Percentiles rank a stretch among this genome's conserved stretches.
Conservation (phyloP, 2,329 filamentous ascomycete species). For the Mycosphaerella arachidis region DNA sequence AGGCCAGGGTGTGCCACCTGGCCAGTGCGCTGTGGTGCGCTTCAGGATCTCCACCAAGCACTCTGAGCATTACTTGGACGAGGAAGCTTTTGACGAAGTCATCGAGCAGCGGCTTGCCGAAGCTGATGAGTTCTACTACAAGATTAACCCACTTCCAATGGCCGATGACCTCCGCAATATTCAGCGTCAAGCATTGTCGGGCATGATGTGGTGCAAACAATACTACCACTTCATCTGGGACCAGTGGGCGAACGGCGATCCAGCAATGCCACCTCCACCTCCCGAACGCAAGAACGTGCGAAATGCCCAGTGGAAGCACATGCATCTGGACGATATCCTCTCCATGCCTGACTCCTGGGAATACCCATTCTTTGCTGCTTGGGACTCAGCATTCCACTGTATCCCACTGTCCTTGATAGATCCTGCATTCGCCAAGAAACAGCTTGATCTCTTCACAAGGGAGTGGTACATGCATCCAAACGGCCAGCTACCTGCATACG, state of each 20-base stretch:
- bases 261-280: constrained; percentile 80
- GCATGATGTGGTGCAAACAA: constrained; percentile 99
- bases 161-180: constrained; percentile 90
- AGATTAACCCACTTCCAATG: constrained; percentile 89
- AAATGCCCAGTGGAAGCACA: constrained; percentile 88
- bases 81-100: constrained; percentile 86
- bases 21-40: constrained; percentile 91
- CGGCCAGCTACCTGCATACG: constrained; percentile 85
- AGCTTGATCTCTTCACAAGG: constrained; percentile 88
- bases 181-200: constrained; percentile 86
- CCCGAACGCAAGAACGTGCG: constrained; percentile 72
- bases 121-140: constrained; percentile 92
- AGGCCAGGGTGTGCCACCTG: constrained; percentile 77
- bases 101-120: constrained; percentile 83
- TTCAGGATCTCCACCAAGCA: constrained; percentile 74
- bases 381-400: constrained; percentile 96
- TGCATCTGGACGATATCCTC: constrained; percentile 89
- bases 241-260: constrained; percentile 94
- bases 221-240: constrained; percentile 97
- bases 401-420: constrained; percentile 96
- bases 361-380: constrained; percentile 95
- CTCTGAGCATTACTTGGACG: constrained; percentile 74
- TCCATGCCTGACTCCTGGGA: constrained; percentile 99
- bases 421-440: constrained; percentile 96
- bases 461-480: constrained; percentile 99